These are phyloP conservation scores for Solanum appendiculatum DNA, from an alignment of 257 asterid species.

Conservation along the genomic window DNA sequence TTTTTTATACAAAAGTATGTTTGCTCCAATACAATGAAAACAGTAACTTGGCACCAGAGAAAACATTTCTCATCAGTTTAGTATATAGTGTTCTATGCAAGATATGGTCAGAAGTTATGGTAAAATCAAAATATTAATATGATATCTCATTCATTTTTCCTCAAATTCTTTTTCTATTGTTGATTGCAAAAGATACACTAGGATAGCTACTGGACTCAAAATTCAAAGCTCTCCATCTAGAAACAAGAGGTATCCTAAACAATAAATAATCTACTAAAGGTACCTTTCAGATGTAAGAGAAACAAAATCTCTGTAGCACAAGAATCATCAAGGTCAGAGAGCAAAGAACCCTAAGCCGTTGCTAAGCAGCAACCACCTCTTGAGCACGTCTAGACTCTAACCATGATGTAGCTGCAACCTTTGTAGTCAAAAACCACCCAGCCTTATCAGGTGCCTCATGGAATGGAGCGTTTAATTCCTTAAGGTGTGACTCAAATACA, in stretches of 20 bases:
- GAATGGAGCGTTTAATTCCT: conserved; percentile 77
- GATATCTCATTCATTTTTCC: neutral
- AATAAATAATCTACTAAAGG: neutral
- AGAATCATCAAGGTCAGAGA: neutral
- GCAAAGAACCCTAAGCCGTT: neutral
- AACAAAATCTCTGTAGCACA: conserved; percentile 1
- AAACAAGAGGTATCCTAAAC: neutral
- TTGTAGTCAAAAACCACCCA: conserved; percentile 92
- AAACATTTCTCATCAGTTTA: neutral
- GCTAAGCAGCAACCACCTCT: conserved; percentile 25
- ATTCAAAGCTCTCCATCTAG: neutral
- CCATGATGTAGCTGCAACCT: conserved; percentile 77
- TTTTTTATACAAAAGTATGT: neutral
- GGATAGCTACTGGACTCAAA: neutral
- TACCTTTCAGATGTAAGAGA: neutral
- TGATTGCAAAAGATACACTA: neutral
- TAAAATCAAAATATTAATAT: neutral
- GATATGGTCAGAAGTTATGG: neutral
- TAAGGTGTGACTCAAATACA: conserved; percentile 59
- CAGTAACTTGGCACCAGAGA: neutral
- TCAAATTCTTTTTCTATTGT: neutral
- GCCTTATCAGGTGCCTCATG: conserved; percentile 67
- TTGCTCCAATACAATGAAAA: neutral
- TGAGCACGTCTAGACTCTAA: conserved; percentile 49
- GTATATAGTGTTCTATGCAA: neutral